Evolutionary conservation across 345 rosid species (phyloP).

Genomic region (Trapa incisa): DNA sequence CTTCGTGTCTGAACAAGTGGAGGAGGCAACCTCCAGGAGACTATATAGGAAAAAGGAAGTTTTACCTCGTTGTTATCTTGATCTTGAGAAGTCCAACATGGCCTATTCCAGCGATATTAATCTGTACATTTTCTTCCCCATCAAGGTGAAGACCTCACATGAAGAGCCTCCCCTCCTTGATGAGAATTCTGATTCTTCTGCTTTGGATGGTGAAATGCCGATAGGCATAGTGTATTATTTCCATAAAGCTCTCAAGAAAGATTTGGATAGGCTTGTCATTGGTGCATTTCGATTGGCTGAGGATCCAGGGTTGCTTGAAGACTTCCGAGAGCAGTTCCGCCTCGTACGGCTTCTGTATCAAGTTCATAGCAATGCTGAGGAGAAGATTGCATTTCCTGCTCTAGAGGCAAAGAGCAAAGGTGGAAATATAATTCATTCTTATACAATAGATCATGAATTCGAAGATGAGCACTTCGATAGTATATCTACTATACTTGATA

Average conservation of each 20-base stretch:
- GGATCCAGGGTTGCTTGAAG: slow-evolving; percentile 34
- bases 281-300: slow-evolving; percentile 41
- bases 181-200: slow-evolving; percentile 23
- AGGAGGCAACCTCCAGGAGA: not conserved
- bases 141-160: slow-evolving; percentile 12
- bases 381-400: slow-evolving; percentile 77
- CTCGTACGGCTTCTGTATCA: slow-evolving; percentile 38
- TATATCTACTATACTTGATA: slow-evolving; percentile 48
- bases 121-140: slow-evolving; percentile 26
- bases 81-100: slow-evolving; percentile 18
- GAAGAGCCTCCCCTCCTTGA: slow-evolving; percentile 18
- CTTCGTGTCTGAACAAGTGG: slow-evolving; percentile 14
- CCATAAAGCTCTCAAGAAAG: slow-evolving; percentile 77
- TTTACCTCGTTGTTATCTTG: not conserved
- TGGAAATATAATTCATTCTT: slow-evolving; percentile 49
- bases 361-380: slow-evolving; percentile 66
- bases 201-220: slow-evolving; percentile 32
- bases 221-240: slow-evolving; percentile 61
- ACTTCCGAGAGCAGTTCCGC: slow-evolving; percentile 43
- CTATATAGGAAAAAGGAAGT: not conserved
- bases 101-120: slow-evolving; percentile 38
- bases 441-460: slow-evolving; percentile 55
- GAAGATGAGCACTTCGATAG: slow-evolving; percentile 35
- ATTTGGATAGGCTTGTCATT: slow-evolving; percentile 51
- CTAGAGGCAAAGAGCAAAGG: slow-evolving; percentile 56